These are phyloP conservation scores for Microthlaspi erraticum DNA, from an alignment of 345 rosid genomes.

Conservation along the genomic window DNA sequence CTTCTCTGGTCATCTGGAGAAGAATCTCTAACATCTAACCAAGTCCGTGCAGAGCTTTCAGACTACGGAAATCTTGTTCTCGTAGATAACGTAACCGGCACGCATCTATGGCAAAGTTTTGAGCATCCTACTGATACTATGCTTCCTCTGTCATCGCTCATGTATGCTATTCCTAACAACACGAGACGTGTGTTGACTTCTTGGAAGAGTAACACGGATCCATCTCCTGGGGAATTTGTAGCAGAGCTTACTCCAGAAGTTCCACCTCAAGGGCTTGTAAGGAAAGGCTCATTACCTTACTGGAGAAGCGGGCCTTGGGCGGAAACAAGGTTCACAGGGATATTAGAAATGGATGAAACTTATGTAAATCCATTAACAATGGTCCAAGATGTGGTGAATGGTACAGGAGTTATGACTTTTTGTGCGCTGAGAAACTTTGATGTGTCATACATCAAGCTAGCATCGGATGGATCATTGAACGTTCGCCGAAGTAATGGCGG, in stretches of 20 bases:
- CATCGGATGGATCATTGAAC: constrained; percentile 19
- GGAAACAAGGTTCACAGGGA: constrained; percentile 22
- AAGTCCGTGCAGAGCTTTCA: constrained; percentile 9
- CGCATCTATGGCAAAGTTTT: constrained; percentile 27
- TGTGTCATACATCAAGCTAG: not conserved
- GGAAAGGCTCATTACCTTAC: not conserved
- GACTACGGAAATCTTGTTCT: constrained; percentile 26
- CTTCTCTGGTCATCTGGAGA: not conserved
- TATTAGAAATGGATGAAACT: constrained; percentile 14
- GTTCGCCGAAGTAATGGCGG: not conserved
- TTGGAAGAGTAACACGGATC: constrained; percentile 26
- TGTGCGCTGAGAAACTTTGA: constrained; percentile 3
- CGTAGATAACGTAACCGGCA: not conserved
- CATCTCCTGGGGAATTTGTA: constrained; percentile 19
- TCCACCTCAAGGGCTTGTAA: constrained; percentile 18
- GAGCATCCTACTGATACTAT: constrained; percentile 21
- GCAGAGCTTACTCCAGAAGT: constrained; percentile 20
- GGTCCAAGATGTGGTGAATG: constrained; percentile 15
- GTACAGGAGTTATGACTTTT: constrained; percentile 25
- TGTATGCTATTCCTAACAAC: constrained; percentile 1
- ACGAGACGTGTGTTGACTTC: constrained; percentile 13
- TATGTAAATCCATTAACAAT: constrained; percentile 24
- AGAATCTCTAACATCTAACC: constrained; percentile 7
- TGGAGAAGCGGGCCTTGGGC: constrained; percentile 30
- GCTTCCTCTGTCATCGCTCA: constrained; percentile 17